Evolutionary conservation across 2,329 filamentous ascomycete genomes (phyloP).

Genomic region (Cladosporium sp.): DNA sequence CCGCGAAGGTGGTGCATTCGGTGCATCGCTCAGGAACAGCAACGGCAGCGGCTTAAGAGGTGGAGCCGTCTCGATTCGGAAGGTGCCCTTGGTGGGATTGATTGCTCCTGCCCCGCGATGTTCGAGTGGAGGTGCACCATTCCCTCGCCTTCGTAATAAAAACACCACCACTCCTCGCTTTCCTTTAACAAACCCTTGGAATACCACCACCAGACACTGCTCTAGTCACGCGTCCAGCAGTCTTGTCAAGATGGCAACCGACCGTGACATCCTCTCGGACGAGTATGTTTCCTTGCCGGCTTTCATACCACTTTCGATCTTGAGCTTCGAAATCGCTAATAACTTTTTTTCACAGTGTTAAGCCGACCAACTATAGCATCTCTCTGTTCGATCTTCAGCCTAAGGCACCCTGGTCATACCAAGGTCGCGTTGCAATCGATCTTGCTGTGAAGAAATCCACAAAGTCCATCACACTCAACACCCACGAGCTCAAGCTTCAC

Average conservation of each 20-base stretch:
- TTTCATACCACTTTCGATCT: neutral
- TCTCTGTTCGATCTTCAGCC: conserved; percentile 77
- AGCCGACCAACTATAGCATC: conserved; percentile 82
- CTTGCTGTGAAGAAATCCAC: conserved; percentile 70
- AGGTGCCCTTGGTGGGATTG: conserved; percentile 5
- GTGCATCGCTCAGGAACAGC: neutral
- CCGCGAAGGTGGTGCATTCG: neutral
- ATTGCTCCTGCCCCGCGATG: conserved; percentile 6
- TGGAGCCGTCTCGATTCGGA: neutral
- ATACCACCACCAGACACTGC: conserved; percentile 26
- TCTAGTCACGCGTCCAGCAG: conserved; percentile 35
- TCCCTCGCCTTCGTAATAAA: neutral
- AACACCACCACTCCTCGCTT: neutral
- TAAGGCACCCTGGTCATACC: conserved; percentile 73
- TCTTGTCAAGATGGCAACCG: conserved; percentile 45
- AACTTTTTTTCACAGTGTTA: conserved; percentile 55
- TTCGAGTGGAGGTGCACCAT: neutral
- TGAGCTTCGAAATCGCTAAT: conserved; percentile 7
- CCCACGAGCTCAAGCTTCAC: conserved; percentile 77
- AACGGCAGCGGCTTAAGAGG: neutral
- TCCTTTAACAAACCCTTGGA: neutral
- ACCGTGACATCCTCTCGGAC: conserved; percentile 48
- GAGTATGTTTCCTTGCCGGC: conserved; percentile 35
- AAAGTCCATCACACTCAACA: conserved; percentile 79
- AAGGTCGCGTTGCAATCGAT: conserved; percentile 81